Evolutionary conservation across 2,329 filamentous ascomycete species (phyloP), one percentile per base, ranked within the genome.

Genomic region (Metarhizium guizhouense): DNA sequence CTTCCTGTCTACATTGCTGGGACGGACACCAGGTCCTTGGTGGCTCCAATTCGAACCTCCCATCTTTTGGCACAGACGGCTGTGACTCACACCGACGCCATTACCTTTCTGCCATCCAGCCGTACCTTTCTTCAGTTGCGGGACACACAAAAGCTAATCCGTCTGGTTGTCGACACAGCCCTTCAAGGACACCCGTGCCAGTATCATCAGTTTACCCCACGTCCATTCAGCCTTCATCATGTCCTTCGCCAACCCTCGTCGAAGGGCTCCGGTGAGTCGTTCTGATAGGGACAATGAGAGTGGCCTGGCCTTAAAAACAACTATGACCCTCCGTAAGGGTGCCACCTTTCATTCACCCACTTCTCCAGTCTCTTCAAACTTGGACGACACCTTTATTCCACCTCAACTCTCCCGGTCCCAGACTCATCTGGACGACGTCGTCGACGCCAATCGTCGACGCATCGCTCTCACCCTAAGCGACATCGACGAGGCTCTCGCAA

Each of bases 341-440:
- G 83, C 86, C 54, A 90, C 87, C 63, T 84, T 83, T 63, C 79
- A 82, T 64, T 80, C 80, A 68, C 77, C 68, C 58, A 61, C 66
- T 42, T 79, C 78, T 66, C 74, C 77, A 57, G 69, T 65, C 69
- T 64, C 66, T 62, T 61, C 67, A 51, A 57, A 61, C 52, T 67
- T 71, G 57, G 73, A 74, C 56, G 67, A 72, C 38, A 61, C 67
- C 56, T 80, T 81, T 62, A 69, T 69, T 54, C 76, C 80, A 57
- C 80, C 81, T 56, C 72, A 73, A 47, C 77, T 88, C 64, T 79
- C 80, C 62, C 85, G 87, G 57, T 85, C 87, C 52, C 84, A 87
- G 63, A 88, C 86, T 53, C 80, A 74, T 60, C 74, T 90, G 58
- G 86, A 90, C 72, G 85, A 87, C 79, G 83, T 87, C 55, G 79